Evolutionary conservation across 257 asterid species (phyloP).

Genomic region (Lithospermum erythrorhizon): DNA sequence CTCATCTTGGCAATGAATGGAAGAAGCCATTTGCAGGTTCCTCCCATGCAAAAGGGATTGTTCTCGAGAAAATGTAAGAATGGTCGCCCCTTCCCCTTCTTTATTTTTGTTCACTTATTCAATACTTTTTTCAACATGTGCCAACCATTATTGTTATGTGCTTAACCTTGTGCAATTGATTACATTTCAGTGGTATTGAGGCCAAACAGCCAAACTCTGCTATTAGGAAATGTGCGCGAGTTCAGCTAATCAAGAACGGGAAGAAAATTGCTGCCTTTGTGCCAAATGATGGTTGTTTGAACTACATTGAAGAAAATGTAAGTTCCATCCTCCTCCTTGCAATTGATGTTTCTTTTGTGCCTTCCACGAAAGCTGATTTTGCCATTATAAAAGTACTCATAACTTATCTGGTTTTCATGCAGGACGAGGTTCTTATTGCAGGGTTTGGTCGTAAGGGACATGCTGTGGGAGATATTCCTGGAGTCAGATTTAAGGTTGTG

Average conservation of each 20-base stretch:
- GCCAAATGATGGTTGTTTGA: conserved; percentile 66
- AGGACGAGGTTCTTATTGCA: conserved; percentile 55
- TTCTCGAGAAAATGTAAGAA: neutral
- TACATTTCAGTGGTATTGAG: conserved; percentile 47
- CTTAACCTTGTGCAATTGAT: conserved; percentile 1
- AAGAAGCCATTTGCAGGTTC: no score
- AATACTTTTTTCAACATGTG: neutral
- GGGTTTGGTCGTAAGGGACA: conserved; percentile 71
- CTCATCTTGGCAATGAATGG: no score
- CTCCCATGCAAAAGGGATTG: neutral
- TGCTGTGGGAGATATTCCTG: conserved; percentile 76
- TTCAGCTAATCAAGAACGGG: conserved; percentile 61
- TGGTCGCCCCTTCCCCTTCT: no score
- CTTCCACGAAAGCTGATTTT: neutral
- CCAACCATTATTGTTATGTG: neutral
- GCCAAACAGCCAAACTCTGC: conserved; percentile 80
- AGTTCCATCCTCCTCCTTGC: conserved; percentile 6
- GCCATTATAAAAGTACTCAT: no score
- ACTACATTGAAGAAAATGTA: conserved; percentile 61
- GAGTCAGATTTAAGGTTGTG: conserved; percentile 66
- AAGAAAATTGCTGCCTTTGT: conserved; percentile 68
- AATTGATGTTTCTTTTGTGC: neutral
- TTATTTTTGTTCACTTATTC: no score
- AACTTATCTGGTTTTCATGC: conserved; percentile 4
- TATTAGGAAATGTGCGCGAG: conserved; percentile 66